These are phyloP conservation scores for Monosporascus sp. DNA, from an alignment of 2,329 filamentous ascomycete species.

Conservation along the genomic window DNA sequence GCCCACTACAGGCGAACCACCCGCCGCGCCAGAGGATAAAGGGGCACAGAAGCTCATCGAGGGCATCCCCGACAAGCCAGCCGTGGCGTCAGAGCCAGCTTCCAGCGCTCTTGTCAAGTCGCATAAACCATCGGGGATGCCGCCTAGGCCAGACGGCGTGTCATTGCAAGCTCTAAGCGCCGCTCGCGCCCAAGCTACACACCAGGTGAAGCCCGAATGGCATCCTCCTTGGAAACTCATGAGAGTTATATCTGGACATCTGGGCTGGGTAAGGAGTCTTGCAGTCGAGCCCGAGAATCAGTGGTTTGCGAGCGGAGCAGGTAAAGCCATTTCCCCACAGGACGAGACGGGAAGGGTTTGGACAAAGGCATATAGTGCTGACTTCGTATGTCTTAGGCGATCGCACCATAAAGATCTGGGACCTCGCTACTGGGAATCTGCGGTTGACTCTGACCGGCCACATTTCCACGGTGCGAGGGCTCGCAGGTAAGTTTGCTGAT, in stretches of 20 bases:
- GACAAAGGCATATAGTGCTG: not conserved
- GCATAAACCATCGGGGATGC: constrained; percentile 1
- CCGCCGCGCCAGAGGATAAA: constrained; percentile 27
- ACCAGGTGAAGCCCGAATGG: constrained; percentile 76
- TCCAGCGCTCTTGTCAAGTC: constrained; percentile 32
- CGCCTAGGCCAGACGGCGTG: not conserved
- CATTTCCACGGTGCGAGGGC: constrained; percentile 83
- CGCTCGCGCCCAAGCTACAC: constrained; percentile 30
- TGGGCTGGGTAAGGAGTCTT: constrained; percentile 88
- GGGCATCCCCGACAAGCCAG: constrained; percentile 45
- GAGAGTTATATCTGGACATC: constrained; percentile 91
- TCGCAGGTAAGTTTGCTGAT: constrained; percentile 49
- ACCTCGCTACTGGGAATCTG: constrained; percentile 81
- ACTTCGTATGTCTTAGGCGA: constrained; percentile 45
- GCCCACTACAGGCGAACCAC: constrained; percentile 16
- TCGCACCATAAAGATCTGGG: constrained; percentile 98
- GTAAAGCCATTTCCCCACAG: not conserved
- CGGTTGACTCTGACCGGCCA: constrained; percentile 86
- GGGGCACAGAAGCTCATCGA: constrained; percentile 64
- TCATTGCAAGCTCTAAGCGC: constrained; percentile 20
- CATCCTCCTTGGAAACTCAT: constrained; percentile 98
- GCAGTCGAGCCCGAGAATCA: constrained; percentile 94
- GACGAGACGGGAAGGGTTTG: no score
- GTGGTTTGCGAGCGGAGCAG: constrained; percentile 95
- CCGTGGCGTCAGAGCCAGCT: constrained; percentile 21